These are phyloP conservation scores for Stagonosporopsis rhizophila DNA, from an alignment of 2,329 filamentous ascomycete genomes.

Conservation along the genomic window DNA sequence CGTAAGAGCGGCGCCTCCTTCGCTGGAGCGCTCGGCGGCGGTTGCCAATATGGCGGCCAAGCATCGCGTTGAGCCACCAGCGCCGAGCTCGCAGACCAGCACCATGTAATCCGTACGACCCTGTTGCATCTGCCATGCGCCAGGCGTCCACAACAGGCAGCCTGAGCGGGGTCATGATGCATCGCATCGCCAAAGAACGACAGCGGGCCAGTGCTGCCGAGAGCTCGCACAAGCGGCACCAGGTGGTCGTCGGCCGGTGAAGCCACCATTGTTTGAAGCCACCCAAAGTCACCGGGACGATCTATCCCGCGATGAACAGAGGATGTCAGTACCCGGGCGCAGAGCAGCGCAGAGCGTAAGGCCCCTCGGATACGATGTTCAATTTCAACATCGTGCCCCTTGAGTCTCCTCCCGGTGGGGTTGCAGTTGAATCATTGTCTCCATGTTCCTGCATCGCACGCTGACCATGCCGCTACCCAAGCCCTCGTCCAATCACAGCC, in stretches of 20 bases:
- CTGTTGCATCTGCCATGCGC: conserved; percentile 23
- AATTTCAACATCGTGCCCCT: conserved; percentile 11
- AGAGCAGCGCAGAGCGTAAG: conserved; percentile 3
- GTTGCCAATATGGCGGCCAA: conserved; percentile 22
- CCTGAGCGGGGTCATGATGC: conserved; percentile 8
- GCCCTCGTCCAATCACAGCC: conserved; percentile 17
- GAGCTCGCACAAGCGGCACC: conserved; percentile 1
- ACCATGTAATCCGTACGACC: conserved; percentile 10
- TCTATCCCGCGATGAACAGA: conserved; percentile 1
- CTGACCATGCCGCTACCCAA: conserved; percentile 15
- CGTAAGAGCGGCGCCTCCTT: not conserved
- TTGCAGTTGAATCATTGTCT: conserved; percentile 1
- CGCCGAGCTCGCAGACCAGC: conserved; percentile 3
- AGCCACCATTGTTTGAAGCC: conserved; percentile 27
- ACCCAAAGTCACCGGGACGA: not conserved
- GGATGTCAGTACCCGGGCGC: not conserved
- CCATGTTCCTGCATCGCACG: conserved; percentile 25
- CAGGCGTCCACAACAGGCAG: conserved; percentile 14
- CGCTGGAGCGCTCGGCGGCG: conserved; percentile 14
- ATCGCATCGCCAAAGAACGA: conserved; percentile 10
- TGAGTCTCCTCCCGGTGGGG: conserved; percentile 14
- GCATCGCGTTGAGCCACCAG: conserved; percentile 20
- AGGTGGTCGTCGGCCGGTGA: conserved; percentile 15
- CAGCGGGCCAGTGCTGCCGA: conserved; percentile 10
- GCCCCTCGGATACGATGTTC: conserved; percentile 10